Percentiles rank a stretch among this genome's conserved stretches.
Conservation (phyloP, 2,329 filamentous ascomycete genomes). For the Neonectria hederae region DNA sequence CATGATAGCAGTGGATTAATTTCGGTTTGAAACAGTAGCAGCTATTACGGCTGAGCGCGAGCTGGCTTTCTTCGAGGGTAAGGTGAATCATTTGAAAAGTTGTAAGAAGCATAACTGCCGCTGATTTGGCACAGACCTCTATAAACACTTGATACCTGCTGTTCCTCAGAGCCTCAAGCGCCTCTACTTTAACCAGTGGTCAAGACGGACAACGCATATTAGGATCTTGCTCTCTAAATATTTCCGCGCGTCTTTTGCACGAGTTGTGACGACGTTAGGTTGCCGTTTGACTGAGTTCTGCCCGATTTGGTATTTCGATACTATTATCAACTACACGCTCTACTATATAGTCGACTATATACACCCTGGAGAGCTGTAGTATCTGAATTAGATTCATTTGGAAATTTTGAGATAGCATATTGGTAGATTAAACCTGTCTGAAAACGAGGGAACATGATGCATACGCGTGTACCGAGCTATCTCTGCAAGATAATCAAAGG, state of each 20-base stretch:
- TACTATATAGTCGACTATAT: too few relatives aligned
- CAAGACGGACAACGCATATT: background rate
- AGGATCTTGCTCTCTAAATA: too few relatives aligned
- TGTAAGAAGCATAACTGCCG: background rate
- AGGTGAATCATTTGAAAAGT: too few relatives aligned
- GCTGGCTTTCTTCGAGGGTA: constrained; percentile 3
- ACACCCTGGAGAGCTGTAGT: background rate
- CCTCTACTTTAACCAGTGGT: constrained; percentile 6
- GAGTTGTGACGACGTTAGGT: background rate
- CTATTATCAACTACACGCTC: too few relatives aligned
- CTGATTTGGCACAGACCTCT: background rate
- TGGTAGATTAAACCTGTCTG: too few relatives aligned
- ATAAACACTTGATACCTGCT: constrained; percentile 2
- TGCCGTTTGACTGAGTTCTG: constrained; percentile 10
- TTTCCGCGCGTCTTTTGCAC: background rate
- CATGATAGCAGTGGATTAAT: constrained; percentile 6
- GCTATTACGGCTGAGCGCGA: background rate
- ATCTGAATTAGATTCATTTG: background rate
- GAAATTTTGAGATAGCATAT: too few relatives aligned
- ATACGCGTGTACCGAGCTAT: too few relatives aligned
- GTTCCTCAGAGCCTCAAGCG: constrained; percentile 9
- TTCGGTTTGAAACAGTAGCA: constrained; percentile 13
- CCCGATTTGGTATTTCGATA: background rate
- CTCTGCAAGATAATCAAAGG: too few relatives aligned
- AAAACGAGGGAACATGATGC: too few relatives aligned